A percentile compares a stretch with the other conserved stretches of the same genome.
Conservation (phyloP, 805 yeast species). For the Ogataea minuta region DNA sequence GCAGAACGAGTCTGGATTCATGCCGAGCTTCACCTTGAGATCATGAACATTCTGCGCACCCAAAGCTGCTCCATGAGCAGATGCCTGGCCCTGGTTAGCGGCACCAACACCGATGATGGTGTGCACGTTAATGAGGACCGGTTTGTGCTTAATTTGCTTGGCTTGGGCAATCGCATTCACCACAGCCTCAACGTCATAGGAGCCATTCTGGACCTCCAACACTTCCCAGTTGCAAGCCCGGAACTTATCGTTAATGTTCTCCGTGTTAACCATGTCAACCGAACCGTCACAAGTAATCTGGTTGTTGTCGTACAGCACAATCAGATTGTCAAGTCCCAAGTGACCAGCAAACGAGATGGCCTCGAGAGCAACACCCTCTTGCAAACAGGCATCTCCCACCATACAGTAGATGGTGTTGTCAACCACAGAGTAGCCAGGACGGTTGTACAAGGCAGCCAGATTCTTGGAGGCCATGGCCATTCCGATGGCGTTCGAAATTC, state of each 20-base stretch:
- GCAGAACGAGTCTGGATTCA: constrained; percentile 79
- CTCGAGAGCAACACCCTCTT: constrained; percentile 96
- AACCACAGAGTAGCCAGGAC: constrained; percentile 69
- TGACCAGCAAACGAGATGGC: constrained; percentile 95
- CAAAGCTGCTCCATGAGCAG: constrained; percentile 95
- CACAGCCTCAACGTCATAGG: constrained; percentile 71
- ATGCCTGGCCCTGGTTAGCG: constrained; percentile 73
- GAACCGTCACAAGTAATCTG: constrained; percentile 94
- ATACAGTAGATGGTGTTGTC: constrained; percentile 75
- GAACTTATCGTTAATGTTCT: constrained; percentile 81
- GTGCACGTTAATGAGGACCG: constrained; percentile 81
- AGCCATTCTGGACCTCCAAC: constrained; percentile 71
- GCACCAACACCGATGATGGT: constrained; percentile 97
- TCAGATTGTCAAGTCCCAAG: constrained; percentile 84
- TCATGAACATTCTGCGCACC: constrained; percentile 88
- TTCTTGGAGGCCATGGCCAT: constrained; percentile 91
- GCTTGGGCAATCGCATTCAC: constrained; percentile 73
- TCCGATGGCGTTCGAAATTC: constrained; percentile 94
- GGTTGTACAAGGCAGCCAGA: constrained; percentile 89
- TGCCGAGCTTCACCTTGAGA: constrained; percentile 77
- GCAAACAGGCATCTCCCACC: constrained; percentile 96
- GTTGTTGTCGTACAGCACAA: constrained; percentile 95
- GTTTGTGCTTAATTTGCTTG: constrained; percentile 69
- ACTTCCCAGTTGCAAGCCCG: constrained; percentile 95
- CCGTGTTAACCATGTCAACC: constrained; percentile 87